Evolutionary conservation across 805 yeast species (phyloP).

Genomic region (Saturnispora sanitii): DNA sequence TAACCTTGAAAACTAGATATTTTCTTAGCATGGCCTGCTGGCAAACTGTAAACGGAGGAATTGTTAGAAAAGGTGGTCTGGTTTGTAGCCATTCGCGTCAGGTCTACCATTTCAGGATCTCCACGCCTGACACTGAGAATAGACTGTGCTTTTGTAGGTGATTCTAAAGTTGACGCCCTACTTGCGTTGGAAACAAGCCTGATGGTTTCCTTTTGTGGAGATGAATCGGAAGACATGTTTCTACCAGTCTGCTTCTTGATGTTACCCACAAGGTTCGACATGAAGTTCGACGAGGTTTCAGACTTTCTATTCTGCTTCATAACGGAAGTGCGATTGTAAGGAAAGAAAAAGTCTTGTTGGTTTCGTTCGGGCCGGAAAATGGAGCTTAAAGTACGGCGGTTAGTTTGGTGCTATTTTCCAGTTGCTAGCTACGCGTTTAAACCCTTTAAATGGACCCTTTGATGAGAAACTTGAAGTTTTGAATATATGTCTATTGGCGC

Average conservation of each 20-base stretch:
- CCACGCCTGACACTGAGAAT: slow-evolving; percentile 2
- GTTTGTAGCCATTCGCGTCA: slow-evolving; percentile 23
- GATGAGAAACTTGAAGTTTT: too few species aligned
- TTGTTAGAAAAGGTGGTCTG: slow-evolving; percentile 14
- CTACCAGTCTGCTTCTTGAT: slow-evolving; percentile 6
- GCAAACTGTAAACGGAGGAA: slow-evolving; percentile 21
- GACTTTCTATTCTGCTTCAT: slow-evolving; percentile 11
- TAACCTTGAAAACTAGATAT: slow-evolving; percentile 14
- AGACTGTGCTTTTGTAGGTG: slow-evolving; percentile 5
- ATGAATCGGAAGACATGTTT: background rate
- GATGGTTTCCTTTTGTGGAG: background rate
- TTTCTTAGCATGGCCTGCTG: slow-evolving; percentile 24
- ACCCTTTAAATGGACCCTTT: too few species aligned
- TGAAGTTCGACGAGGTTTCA: slow-evolving; percentile 7
- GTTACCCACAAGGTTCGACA: slow-evolving; percentile 12
- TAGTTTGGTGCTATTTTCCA: too few species aligned
- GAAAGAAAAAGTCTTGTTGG: too few species aligned
- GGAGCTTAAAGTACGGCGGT: too few species aligned
- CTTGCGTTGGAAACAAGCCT: background rate
- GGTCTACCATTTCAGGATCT: slow-evolving; percentile 14
- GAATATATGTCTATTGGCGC: too few species aligned
- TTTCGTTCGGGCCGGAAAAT: too few species aligned
- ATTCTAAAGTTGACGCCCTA: background rate
- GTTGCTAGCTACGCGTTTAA: too few species aligned
- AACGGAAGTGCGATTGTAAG: too few species aligned